Evolutionary conservation across 164 flowering plant species (phyloP).

Genomic region (Macadamia tetraphylla): DNA sequence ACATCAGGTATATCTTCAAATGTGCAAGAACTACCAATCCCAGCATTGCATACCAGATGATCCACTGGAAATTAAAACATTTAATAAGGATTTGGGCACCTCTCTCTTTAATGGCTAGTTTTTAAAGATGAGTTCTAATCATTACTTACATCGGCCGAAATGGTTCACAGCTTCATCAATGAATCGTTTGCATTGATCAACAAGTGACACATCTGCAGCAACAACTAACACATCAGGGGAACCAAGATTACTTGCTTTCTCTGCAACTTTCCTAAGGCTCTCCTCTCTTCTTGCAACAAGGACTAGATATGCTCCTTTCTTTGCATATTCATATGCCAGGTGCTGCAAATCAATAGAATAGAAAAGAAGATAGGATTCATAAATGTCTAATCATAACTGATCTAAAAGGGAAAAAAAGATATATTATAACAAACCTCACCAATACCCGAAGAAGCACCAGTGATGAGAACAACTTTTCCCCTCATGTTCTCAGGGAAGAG

Average conservation of each 20-base stretch:
- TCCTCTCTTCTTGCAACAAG: conserved; percentile 1
- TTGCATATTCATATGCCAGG: background rate
- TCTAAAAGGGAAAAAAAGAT: too few species aligned
- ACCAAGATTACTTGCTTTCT: background rate
- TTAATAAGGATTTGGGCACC: background rate
- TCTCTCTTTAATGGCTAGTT: too few species aligned
- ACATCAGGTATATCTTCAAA: background rate
- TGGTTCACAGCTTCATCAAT: conserved; percentile 1
- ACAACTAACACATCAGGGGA: background rate
- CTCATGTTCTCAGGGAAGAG: too few species aligned
- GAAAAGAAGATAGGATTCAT: too few species aligned
- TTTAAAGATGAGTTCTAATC: too few species aligned
- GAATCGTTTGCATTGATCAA: background rate
- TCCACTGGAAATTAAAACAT: background rate
- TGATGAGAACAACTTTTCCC: too few species aligned
- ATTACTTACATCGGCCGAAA: conserved; percentile 1
- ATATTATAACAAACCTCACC: too few species aligned
- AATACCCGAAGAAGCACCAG: too few species aligned
- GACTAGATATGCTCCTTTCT: background rate
- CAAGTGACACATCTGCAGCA: background rate
- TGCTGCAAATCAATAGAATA: background rate
- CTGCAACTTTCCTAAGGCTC: background rate
- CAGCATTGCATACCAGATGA: conserved; percentile 5
- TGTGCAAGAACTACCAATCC: background rate
- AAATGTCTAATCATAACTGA: too few species aligned